phyloP scores from a whole-genome alignment of 768 basidiomycete species.

The Rickenella mellea region DNA sequence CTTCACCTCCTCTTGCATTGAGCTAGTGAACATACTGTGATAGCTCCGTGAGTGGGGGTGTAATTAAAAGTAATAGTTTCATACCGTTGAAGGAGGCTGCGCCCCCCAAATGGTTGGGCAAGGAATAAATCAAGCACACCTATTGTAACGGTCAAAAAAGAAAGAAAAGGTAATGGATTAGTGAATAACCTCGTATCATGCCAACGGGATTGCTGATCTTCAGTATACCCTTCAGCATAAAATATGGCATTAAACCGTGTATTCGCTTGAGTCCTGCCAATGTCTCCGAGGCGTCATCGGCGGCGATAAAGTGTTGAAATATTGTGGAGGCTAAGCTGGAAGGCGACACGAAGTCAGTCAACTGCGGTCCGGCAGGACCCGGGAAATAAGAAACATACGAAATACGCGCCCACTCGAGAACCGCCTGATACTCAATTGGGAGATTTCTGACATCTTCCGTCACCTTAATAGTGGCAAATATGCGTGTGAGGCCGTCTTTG shows the following conservation, averaged over 20 bases:
- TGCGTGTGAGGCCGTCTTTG: constrained; percentile 76
- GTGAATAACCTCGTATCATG: constrained; percentile 77
- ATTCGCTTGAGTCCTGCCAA: constrained; percentile 84
- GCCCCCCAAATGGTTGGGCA: constrained; percentile 93
- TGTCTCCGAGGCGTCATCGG: constrained; percentile 85
- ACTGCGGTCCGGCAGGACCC: not conserved
- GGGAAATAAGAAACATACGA: constrained; percentile 50
- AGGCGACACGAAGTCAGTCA: not conserved
- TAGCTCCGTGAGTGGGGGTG: not conserved
- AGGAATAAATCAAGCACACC: constrained; percentile 89
- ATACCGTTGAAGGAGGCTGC: constrained; percentile 82
- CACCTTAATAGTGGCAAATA: constrained; percentile 83
- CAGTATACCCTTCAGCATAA: constrained; percentile 86
- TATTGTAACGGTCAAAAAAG: constrained; percentile 7
- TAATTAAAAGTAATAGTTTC: constrained; percentile 4
- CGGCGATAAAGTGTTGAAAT: constrained; percentile 89
- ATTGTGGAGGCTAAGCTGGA: constrained; percentile 87
- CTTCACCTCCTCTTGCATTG: constrained; percentile 82
- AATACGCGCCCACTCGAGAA: constrained; percentile 94
- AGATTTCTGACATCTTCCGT: constrained; percentile 70
- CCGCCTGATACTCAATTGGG: constrained; percentile 78
- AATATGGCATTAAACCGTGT: constrained; percentile 96
- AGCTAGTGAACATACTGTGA: constrained; percentile 88
- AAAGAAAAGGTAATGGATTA: not conserved
- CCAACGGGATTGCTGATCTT: constrained; percentile 91